These are phyloP conservation scores for Cornus kousa DNA, from an alignment of 148 eudicot species.

Conservation along the genomic window DNA sequence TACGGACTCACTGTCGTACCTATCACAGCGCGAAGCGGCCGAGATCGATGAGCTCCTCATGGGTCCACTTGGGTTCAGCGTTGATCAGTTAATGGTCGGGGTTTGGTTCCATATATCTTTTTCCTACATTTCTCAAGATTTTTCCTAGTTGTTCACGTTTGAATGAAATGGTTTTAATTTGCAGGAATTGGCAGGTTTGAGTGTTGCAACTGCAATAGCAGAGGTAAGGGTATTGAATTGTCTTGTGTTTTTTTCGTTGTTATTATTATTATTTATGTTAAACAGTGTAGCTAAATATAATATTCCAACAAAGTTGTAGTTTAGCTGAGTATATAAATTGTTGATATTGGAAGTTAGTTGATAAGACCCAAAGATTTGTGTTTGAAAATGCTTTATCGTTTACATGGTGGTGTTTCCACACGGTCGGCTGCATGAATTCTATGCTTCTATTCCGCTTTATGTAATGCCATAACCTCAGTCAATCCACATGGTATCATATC, in stretches of 20 bases:
- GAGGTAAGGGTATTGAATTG: slow-evolving; percentile 50
- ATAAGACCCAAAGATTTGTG: too few species aligned
- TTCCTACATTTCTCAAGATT: neutral
- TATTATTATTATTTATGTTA: too few species aligned
- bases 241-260: neutral
- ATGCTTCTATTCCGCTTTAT: too few species aligned
- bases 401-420: too few species aligned
- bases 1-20: slow-evolving; percentile 54
- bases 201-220: slow-evolving; percentile 86
- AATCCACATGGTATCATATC: too few species aligned
- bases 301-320: too few species aligned
- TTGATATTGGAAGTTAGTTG: too few species aligned
- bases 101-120: neutral
- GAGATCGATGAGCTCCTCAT: slow-evolving; percentile 78
- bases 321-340: too few species aligned
- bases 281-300: too few species aligned
- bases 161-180: neutral
- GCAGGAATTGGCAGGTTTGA: slow-evolving; percentile 96
- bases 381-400: too few species aligned
- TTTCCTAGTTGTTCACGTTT: neutral
- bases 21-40: slow-evolving; percentile 77
- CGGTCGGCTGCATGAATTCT: too few species aligned
- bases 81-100: slow-evolving; percentile 84
- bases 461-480: too few species aligned
- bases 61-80: slow-evolving; percentile 94